Conservation (phyloP, 2,329 filamentous ascomycete genomes). For the Rutstroemia sp. region DNA sequence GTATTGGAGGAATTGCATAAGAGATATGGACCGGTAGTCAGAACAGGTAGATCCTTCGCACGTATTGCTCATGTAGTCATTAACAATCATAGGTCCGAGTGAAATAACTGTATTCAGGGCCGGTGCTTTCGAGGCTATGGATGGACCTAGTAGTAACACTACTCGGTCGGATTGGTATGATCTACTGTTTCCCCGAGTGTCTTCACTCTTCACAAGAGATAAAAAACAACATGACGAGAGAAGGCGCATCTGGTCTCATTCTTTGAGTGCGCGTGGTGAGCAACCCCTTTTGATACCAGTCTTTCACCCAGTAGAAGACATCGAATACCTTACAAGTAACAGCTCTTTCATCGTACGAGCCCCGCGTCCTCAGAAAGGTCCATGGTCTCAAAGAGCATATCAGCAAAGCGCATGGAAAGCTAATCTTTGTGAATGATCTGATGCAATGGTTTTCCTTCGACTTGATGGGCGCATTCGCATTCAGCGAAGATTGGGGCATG, state of each 20-base stretch:
- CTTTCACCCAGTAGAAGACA: background rate
- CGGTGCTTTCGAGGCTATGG: background rate
- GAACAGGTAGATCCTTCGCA: background rate
- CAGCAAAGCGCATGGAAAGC: background rate
- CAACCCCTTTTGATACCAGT: background rate
- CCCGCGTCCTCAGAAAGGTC: background rate
- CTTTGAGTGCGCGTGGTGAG: background rate
- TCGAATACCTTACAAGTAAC: background rate
- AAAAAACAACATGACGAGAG: background rate
- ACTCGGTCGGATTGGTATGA: background rate
- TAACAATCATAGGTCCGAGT: background rate
- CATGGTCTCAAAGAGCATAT: background rate
- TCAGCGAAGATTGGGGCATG: constrained; percentile 21
- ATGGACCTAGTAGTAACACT: background rate
- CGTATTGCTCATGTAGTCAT: background rate
- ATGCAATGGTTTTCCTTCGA: constrained; percentile 16
- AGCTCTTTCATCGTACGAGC: background rate
- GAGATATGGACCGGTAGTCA: background rate
- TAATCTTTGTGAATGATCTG: background rate
- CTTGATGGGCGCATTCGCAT: constrained; percentile 23
- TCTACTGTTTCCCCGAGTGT: background rate
- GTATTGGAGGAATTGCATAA: background rate
- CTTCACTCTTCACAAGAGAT: background rate
- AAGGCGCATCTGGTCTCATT: background rate
- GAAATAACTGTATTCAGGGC: background rate